phyloP scores from a whole-genome alignment of 495 filamentous ascomycete genomes.

The Tricharina praecox region DNA sequence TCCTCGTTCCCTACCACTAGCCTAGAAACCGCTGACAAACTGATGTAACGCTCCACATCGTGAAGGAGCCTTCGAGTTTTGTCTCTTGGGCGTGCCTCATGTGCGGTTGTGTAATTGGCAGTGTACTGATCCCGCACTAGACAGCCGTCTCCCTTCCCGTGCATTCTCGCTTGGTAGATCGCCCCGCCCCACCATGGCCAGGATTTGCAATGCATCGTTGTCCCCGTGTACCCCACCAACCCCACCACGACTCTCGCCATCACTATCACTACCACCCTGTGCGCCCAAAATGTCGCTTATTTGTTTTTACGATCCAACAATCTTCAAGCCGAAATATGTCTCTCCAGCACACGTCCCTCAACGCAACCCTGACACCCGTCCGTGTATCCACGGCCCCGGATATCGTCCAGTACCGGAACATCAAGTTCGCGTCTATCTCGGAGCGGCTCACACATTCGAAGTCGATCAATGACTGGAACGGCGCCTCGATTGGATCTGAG shows the following conservation, averaged over 20 bases:
- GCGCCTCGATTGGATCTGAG: not conserved
- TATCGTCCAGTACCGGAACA: constrained; percentile 3
- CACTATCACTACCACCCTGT: not conserved
- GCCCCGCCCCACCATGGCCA: too few species aligned
- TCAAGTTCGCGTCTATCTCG: constrained; percentile 1
- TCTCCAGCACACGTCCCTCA: constrained; percentile 2
- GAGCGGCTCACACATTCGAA: not conserved
- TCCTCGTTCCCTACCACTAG: too few species aligned
- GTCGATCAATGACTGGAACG: constrained; percentile 1
- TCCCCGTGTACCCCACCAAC: not conserved
- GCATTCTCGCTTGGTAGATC: too few species aligned
- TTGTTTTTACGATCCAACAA: too few species aligned
- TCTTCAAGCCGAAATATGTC: not conserved
- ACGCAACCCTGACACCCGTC: not conserved
- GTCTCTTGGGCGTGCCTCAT: too few species aligned
- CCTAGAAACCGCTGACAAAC: too few species aligned
- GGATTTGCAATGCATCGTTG: too few species aligned
- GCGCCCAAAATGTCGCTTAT: not conserved
- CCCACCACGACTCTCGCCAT: not conserved
- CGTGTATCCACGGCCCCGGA: not conserved
- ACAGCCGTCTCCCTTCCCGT: too few species aligned
- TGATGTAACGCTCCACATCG: too few species aligned
- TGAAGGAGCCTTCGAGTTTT: too few species aligned
- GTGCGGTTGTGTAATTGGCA: too few species aligned
- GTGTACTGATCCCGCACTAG: too few species aligned